Base-by-base conservation (phyloP, 2,329 filamentous ascomycete species). In the Celoporthe dispersa region DNA sequence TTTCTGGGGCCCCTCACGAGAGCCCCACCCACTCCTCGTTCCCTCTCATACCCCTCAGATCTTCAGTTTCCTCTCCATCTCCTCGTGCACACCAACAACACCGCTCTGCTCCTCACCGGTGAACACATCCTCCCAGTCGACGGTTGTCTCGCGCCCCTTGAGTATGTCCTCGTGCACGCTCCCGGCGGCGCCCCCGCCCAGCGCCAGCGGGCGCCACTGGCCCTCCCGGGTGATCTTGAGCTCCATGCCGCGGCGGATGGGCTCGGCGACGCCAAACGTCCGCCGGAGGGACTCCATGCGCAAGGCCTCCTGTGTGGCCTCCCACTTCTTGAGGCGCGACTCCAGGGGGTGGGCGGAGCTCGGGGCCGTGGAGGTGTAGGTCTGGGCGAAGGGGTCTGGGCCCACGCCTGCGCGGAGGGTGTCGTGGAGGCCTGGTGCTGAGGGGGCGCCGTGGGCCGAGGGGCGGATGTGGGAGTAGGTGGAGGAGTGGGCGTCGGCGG, bases 91-190 rank as follows among this genome's bases (percentile, higher is more conserved):
- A 67, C 91, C 89, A 33, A 91, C 88, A 57, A 89, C 84, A 72
- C 88, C 87, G 76, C 90, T 87, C 79, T 89, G 87, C 81, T 95
- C 93, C 75, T 92, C 91, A 71, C 94, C 93, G 28, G 87, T 89
- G 79, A 91, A 98, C 28, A 99, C 90, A 84, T 98, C 96, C 86
- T 99, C 96, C 96, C 96, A 99, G 11, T 86, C 89, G 75, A 97
- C 85, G 76, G 88, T 91, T 37, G 87, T 83, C 79, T 98, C 96
- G 77, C 90, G 85, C 4, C 94, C 94, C 72, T 86, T 87, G 77
- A 99, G 83, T 73, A 99, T 94, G 80, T 98, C 95, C 84, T 94
- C 93, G 83, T 98, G 94, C 66, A 98, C 86, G 77, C 90, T 89
- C 14, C 88, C 86, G 63, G 84, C 81, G 75, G 78, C 83, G 66